Percentiles rank a stretch among this genome's conserved stretches.
Evolutionary conservation across 2,329 filamentous ascomycete species (phyloP).

Genomic region (Fusarium pseudoanthophilum): DNA sequence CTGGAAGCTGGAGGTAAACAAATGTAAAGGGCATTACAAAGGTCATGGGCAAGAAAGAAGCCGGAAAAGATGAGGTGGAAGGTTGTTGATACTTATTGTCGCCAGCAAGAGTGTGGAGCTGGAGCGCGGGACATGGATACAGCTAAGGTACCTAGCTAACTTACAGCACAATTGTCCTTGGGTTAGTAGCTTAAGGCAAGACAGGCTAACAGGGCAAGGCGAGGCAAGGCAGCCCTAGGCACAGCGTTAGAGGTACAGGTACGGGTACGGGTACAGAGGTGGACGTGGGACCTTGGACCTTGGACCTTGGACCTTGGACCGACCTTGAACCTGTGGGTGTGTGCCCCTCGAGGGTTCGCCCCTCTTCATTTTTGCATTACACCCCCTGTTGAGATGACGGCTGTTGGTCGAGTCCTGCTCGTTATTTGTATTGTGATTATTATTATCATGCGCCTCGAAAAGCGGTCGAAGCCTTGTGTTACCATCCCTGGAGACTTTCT

Average conservation of each 20-base stretch:
- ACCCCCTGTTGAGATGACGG: slow-evolving; percentile 39
- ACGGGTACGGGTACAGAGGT: neutral
- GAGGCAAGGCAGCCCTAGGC: slow-evolving; percentile 13
- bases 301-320: neutral
- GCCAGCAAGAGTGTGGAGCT: slow-evolving; percentile 44
- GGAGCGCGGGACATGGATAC: slow-evolving; percentile 36
- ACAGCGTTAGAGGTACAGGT: slow-evolving; percentile 27
- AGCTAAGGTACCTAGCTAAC: slow-evolving; percentile 17
- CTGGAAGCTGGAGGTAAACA: slow-evolving; percentile 6
- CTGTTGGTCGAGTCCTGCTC: slow-evolving; percentile 40
- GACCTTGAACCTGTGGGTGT: slow-evolving; percentile 35
- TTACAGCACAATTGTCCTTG: slow-evolving; percentile 13
- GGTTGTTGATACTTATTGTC: slow-evolving; percentile 47
- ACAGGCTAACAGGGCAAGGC: slow-evolving; percentile 6
- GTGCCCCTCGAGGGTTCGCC: slow-evolving; percentile 40
- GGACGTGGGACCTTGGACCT: slow-evolving; percentile 19
- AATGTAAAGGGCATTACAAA: slow-evolving; percentile 24
- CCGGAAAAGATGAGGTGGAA: slow-evolving; percentile 43
- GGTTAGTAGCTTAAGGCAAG: neutral
- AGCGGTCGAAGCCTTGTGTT: slow-evolving; percentile 41
- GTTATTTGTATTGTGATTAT: slow-evolving; percentile 32
- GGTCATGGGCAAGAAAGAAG: slow-evolving; percentile 36
- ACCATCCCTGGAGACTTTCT: slow-evolving; percentile 27
- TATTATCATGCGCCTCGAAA: slow-evolving; percentile 40
- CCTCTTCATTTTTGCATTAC: slow-evolving; percentile 28